Evolutionary conservation across 2,329 filamentous ascomycete species (phyloP).

Genomic region (Cercospora zeae-maydis): DNA sequence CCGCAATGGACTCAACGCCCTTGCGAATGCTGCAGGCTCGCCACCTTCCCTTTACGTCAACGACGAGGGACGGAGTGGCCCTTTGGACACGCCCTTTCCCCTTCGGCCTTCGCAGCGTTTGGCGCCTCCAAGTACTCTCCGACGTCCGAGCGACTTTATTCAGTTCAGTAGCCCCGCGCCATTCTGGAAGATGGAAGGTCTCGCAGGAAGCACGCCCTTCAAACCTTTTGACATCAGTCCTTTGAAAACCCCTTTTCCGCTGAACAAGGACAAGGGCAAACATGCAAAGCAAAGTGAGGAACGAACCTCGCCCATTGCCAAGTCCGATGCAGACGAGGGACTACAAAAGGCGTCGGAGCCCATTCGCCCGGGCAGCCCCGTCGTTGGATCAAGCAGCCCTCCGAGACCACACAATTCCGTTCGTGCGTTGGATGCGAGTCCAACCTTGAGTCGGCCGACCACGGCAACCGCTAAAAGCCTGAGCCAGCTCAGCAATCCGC

Average conservation of each 20-base stretch:
- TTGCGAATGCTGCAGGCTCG: conserved; percentile 38
- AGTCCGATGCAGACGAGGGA: conserved; percentile 18
- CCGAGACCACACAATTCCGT: conserved; percentile 24
- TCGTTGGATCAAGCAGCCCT: conserved; percentile 36
- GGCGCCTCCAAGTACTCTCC: conserved; percentile 74
- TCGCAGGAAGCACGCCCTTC: conserved; percentile 66
- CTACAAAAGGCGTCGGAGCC: conserved; percentile 21
- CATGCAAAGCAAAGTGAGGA: conserved; percentile 26
- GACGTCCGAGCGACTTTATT: conserved; percentile 80
- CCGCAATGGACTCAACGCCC: conserved; percentile 36
- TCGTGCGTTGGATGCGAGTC: conserved; percentile 31
- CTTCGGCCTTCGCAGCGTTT: conserved; percentile 55
- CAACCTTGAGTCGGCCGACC: conserved; percentile 32
- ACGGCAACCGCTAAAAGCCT: conserved; percentile 35
- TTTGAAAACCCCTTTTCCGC: conserved; percentile 38
- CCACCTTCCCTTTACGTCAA: conserved; percentile 40
- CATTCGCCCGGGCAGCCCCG: conserved; percentile 28
- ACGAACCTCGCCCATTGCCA: conserved; percentile 21
- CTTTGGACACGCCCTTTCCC: conserved; percentile 39
- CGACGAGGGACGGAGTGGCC: conserved; percentile 35
- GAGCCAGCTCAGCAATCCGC: conserved; percentile 27
- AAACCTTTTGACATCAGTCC: conserved; percentile 41
- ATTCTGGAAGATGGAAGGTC: conserved; percentile 83
- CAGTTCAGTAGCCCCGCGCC: conserved; percentile 80
- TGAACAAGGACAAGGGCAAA: conserved; percentile 29